These are phyloP conservation scores for Debaryomycetaceae sp. DNA, from an alignment of 1,139 yeast genomes.

Conservation along the genomic window DNA sequence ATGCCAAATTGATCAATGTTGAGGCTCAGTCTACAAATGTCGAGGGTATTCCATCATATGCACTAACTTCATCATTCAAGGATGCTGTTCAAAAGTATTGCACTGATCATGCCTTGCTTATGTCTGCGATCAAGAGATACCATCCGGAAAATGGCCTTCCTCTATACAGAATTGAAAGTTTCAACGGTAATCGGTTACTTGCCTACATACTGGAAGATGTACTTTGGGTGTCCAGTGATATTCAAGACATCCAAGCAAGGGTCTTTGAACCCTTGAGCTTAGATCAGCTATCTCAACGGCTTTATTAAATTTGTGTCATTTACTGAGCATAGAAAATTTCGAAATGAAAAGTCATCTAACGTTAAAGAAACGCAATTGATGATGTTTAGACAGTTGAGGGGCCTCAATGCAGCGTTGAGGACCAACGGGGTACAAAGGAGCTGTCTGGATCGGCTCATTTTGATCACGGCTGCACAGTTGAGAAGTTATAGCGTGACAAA, in stretches of 20 bases:
- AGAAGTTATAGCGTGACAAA: conserved; percentile 4
- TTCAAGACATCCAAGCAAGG: conserved; percentile 3
- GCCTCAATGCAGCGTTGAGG: background rate
- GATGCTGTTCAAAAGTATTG: conserved; percentile 37
- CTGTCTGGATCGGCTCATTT: background rate
- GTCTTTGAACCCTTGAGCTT: conserved; percentile 21
- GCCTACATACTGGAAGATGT: conserved; percentile 34
- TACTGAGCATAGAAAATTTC: background rate
- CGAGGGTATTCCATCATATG: conserved; percentile 30
- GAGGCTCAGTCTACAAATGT: conserved; percentile 6
- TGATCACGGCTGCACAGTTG: background rate
- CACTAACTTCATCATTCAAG: conserved; percentile 30
- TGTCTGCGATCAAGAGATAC: conserved; percentile 14
- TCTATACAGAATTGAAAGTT: conserved; percentile 15
- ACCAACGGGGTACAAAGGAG: background rate
- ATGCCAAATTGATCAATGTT: background rate
- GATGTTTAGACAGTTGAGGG: background rate
- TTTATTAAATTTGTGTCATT: background rate
- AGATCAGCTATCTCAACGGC: conserved; percentile 11
- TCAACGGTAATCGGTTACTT: conserved; percentile 8
- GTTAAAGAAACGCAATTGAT: background rate
- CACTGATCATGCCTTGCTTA: conserved; percentile 19
- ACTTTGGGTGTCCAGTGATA: conserved; percentile 20
- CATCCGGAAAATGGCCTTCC: conserved; percentile 23
- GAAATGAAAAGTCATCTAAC: background rate